phyloP scores from a whole-genome alignment of 2,329 filamentous ascomycete genomes.

The Sarocladiaceae sp. region DNA sequence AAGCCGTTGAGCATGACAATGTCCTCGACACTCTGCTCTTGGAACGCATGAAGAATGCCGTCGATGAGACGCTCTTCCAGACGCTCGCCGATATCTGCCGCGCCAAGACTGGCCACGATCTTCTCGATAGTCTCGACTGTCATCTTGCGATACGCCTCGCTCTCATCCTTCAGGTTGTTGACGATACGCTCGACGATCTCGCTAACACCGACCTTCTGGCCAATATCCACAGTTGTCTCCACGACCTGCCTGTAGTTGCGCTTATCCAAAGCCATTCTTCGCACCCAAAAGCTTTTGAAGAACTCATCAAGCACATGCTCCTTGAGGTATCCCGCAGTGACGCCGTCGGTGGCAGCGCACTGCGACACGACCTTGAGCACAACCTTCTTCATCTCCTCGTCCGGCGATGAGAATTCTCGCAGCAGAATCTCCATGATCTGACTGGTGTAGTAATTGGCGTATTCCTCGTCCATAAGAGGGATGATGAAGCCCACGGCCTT shows the following conservation, averaged over 20 bases:
- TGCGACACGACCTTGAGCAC: conserved; percentile 96
- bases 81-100: conserved; percentile 87
- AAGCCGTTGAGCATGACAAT: conserved; percentile 96
- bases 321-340: conserved; percentile 90
- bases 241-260: conserved; percentile 97
- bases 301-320: conserved; percentile 93
- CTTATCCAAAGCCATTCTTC: conserved; percentile 94
- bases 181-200: conserved; percentile 94
- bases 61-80: conserved; percentile 92
- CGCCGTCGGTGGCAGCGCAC: conserved; percentile 88
- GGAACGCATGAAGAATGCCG: conserved; percentile 91
- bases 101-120: conserved; percentile 84
- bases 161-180: conserved; percentile 95
- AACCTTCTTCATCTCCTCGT: conserved; percentile 99
- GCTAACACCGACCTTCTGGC: conserved; percentile 93
- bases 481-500: conserved; percentile 99
- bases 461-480: conserved; percentile 98
- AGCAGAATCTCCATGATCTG: conserved; percentile 99
- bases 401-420: conserved; percentile 90
- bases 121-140: conserved; percentile 98
- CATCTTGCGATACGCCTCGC: conserved; percentile 97
- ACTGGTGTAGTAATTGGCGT: conserved; percentile 96
- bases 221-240: conserved; percentile 93
- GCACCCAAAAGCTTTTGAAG: conserved; percentile 98
- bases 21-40: conserved; percentile 96